Evolutionary conservation across 371 early-diverging fungal species (phyloP).

Genomic region (Apophysomyces sp.): DNA sequence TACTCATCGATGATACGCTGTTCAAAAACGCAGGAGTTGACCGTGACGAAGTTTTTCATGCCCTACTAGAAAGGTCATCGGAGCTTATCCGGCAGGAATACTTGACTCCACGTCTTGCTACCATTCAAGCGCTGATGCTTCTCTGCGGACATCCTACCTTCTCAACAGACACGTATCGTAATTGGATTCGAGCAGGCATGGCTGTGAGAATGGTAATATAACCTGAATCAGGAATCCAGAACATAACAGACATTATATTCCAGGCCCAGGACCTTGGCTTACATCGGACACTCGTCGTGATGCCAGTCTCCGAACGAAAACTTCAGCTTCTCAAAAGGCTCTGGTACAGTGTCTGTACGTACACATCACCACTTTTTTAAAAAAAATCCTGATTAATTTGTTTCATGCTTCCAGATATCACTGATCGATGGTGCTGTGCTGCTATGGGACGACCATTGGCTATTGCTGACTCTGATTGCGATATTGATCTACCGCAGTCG

Average conservation of each 20-base stretch:
- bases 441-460: slow-evolving; percentile 46
- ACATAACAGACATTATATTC: neutral
- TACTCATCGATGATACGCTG: slow-evolving; percentile 21
- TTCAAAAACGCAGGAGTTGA: slow-evolving; percentile 23
- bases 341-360: slow-evolving; percentile 36
- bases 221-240: neutral
- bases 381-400: too few species aligned
- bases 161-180: slow-evolving; percentile 29
- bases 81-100: slow-evolving; percentile 30
- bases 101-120: slow-evolving; percentile 32
- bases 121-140: slow-evolving; percentile 42
- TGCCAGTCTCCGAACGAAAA: slow-evolving; percentile 18
- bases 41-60: slow-evolving; percentile 30
- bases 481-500: slow-evolving; percentile 38
- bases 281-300: slow-evolving; percentile 28
- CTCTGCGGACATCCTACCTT: slow-evolving; percentile 38
- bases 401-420: slow-evolving; percentile 12
- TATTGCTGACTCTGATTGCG: slow-evolving; percentile 49
- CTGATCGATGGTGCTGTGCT: slow-evolving; percentile 47
- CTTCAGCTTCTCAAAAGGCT: slow-evolving; percentile 33
- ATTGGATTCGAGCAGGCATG: slow-evolving; percentile 49
- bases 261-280: slow-evolving; percentile 47
- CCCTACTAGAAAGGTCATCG: slow-evolving; percentile 25
- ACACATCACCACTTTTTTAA: too few species aligned
- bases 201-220: slow-evolving; percentile 44